Conservation (phyloP, 768 basidiomycete genomes). For the Xerocomus potaroensis region DNA sequence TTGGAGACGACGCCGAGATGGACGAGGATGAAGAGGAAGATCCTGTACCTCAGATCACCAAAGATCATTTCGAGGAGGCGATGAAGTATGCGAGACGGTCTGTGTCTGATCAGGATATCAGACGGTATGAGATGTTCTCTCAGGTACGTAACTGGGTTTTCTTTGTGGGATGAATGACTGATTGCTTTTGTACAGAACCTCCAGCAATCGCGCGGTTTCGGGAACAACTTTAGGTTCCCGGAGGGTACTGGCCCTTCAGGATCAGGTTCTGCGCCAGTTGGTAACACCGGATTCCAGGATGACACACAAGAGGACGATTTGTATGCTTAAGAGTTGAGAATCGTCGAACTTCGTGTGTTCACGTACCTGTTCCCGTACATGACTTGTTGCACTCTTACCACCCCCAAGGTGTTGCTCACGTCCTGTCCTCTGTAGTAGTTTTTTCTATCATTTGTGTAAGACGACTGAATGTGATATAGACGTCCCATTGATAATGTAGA, state of each 20-base stretch:
- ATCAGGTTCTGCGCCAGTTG: slow-evolving; percentile 40
- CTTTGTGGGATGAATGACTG: neutral
- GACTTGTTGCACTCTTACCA: neutral
- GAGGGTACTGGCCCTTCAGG: slow-evolving; percentile 48
- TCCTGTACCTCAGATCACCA: slow-evolving; percentile 85
- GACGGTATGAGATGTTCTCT: slow-evolving; percentile 97
- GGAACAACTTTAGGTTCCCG: slow-evolving; percentile 98
- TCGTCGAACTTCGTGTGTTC: too few relatives aligned
- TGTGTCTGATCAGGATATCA: slow-evolving; percentile 93
- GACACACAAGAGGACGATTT: slow-evolving; percentile 88
- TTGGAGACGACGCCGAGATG: slow-evolving; percentile 65
- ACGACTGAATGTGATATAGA: slow-evolving; percentile 12
- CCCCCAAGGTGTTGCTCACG: neutral
- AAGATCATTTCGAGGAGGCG: slow-evolving; percentile 96
- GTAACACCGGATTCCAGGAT: slow-evolving; percentile 78
- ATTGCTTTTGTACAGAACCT: slow-evolving; percentile 54
- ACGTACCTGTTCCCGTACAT: neutral
- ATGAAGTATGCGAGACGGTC: slow-evolving; percentile 98
- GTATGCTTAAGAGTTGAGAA: slow-evolving; percentile 59
- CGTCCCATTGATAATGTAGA: neutral
- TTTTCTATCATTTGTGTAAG: neutral
- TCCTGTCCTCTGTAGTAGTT: slow-evolving; percentile 6
- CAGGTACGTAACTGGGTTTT: slow-evolving; percentile 48
- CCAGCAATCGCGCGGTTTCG: slow-evolving; percentile 89
- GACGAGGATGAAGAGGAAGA: slow-evolving; percentile 74